Evolutionary conservation across 371 early-diverging fungal genomes (phyloP).

Genomic region (Gilbertella persicaria): DNA sequence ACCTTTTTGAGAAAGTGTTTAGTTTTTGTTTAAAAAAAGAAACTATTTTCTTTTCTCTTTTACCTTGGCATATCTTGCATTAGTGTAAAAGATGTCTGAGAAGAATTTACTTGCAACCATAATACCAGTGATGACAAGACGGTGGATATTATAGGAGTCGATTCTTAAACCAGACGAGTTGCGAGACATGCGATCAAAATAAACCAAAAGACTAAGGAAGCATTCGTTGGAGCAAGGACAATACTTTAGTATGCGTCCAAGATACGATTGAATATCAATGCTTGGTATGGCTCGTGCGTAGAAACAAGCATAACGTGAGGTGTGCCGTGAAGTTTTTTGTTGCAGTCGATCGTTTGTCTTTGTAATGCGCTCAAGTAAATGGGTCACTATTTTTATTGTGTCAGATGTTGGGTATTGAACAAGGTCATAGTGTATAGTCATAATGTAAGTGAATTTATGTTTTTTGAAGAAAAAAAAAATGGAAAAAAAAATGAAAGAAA

Average conservation of each 20-base stretch:
- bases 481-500: not conserved
- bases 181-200: conserved; percentile 69
- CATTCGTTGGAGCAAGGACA: conserved; percentile 78
- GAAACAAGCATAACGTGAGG: conserved; percentile 42
- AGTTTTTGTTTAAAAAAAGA: not conserved
- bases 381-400: conserved; percentile 46
- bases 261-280: conserved; percentile 67
- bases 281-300: conserved; percentile 71
- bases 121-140: conserved; percentile 78
- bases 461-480: not conserved
- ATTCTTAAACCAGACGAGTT: conserved; percentile 59
- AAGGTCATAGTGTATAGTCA: conserved; percentile 32
- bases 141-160: conserved; percentile 83
- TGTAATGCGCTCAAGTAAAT: conserved; percentile 43
- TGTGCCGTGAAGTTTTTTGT: conserved; percentile 7
- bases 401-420: conserved; percentile 41
- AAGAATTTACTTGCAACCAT: conserved; percentile 81
- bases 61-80: conserved; percentile 80
- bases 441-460: not conserved
- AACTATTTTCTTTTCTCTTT: not conserved
- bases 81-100: conserved; percentile 86
- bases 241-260: conserved; percentile 70
- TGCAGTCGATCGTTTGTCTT: conserved; percentile 44
- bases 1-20: conserved; percentile 61
- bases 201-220: conserved; percentile 76